Evolutionary conservation across 768 basidiomycete genomes (phyloP).

Genomic region (Rubroboletus pulcherrimus): DNA sequence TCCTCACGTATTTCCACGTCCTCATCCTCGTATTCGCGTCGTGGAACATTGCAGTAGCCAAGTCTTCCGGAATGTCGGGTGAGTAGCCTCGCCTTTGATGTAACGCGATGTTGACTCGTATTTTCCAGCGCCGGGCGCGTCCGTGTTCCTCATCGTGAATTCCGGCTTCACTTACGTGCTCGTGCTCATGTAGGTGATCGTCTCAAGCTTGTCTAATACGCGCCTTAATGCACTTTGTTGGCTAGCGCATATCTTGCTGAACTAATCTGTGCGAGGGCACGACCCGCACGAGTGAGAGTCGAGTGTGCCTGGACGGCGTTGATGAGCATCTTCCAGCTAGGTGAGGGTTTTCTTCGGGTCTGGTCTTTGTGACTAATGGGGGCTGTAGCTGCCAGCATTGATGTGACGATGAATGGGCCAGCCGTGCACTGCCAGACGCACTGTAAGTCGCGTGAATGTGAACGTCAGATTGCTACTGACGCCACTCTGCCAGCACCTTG

Average conservation of each 20-base stretch:
- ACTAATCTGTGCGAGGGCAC: slow-evolving; percentile 33
- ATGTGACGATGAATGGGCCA: slow-evolving; percentile 43
- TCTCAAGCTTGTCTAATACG: neutral
- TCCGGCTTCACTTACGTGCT: slow-evolving; percentile 35
- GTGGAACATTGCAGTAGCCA: slow-evolving; percentile 50
- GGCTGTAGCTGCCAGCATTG: slow-evolving; percentile 45
- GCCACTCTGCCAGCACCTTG: slow-evolving; percentile 31
- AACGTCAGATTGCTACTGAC: slow-evolving; percentile 5
- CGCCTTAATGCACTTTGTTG: neutral
- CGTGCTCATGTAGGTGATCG: slow-evolving; percentile 29
- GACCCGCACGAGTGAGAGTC: slow-evolving; percentile 41
- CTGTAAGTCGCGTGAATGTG: slow-evolving; percentile 28
- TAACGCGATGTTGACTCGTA: neutral
- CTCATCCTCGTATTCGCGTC: slow-evolving; percentile 53
- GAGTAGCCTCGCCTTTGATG: slow-evolving; percentile 8
- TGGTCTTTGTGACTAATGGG: neutral
- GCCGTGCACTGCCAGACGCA: slow-evolving; percentile 33
- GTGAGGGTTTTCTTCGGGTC: slow-evolving; percentile 30
- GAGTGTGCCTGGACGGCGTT: slow-evolving; percentile 58
- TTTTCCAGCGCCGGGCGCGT: slow-evolving; percentile 42
- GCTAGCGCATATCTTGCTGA: slow-evolving; percentile 34
- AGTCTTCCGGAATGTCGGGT: slow-evolving; percentile 37
- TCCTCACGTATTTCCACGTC: slow-evolving; percentile 49
- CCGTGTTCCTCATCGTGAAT: slow-evolving; percentile 48
- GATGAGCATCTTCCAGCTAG: slow-evolving; percentile 47